phyloP scores from a whole-genome alignment of 805 yeast genomes.

The Yarrowia phangngaensis region DNA sequence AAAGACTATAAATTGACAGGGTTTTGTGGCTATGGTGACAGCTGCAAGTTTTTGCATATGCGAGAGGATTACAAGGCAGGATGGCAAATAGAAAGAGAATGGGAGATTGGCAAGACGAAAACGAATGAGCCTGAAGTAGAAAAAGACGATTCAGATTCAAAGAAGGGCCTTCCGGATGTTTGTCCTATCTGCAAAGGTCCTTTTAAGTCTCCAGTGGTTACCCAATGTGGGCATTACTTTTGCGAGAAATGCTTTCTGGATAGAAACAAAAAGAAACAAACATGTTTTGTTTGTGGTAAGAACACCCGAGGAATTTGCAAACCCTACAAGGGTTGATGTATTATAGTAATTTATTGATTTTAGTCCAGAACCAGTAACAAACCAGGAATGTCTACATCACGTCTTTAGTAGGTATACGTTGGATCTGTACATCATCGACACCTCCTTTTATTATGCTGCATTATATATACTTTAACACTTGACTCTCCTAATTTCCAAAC shows the following conservation, averaged over 20 bases:
- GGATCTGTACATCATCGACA: too few relatives aligned
- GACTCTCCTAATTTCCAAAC: constrained; percentile 34
- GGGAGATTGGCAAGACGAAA: constrained; percentile 49
- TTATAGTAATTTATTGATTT: too few relatives aligned
- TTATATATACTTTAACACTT: too few relatives aligned
- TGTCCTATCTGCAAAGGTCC: constrained; percentile 59
- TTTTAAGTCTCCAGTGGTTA: constrained; percentile 54
- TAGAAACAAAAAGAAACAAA: constrained; percentile 44
- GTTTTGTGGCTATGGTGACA: constrained; percentile 94
- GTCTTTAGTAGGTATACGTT: too few relatives aligned
- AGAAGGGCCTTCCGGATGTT: constrained; percentile 49
- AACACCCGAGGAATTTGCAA: constrained; percentile 59
- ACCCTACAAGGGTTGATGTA: too few relatives aligned
- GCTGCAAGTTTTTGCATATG: constrained; percentile 89
- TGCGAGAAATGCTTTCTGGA: constrained; percentile 59
- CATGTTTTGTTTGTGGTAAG: constrained; percentile 55
- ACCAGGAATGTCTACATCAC: too few relatives aligned
- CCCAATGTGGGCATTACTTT: constrained; percentile 60
- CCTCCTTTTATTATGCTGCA: too few relatives aligned
- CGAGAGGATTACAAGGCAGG: constrained; percentile 79
- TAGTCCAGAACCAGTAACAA: too few relatives aligned
- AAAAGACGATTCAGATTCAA: constrained; percentile 29
- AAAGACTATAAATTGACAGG: constrained; percentile 90
- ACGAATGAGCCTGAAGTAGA: constrained; percentile 22
- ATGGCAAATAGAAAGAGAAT: constrained; percentile 62